Evolutionary conservation across 805 yeast species (phyloP).

Genomic region (Yueomyces sp.): DNA sequence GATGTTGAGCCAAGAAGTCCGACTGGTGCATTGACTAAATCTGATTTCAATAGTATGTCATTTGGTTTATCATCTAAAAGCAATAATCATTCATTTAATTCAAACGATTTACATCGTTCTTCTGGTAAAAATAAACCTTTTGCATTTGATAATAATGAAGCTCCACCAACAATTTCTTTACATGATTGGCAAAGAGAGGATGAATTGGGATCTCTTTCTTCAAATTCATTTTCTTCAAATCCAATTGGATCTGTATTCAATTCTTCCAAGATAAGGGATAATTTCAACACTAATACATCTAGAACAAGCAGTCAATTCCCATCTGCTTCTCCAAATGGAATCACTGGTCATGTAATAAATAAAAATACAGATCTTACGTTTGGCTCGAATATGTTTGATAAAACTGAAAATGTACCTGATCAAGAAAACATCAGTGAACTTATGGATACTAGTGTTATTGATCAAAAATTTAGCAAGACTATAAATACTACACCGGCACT

Average conservation of each 20-base stretch:
- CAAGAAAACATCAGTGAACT: neutral
- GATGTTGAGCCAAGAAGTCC: constrained; percentile 2
- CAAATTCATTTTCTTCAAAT: constrained; percentile 1
- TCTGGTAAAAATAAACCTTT: neutral
- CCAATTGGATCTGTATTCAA: constrained; percentile 1
- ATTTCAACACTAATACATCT: constrained; percentile 3
- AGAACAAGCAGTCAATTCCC: neutral
- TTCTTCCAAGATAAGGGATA: neutral
- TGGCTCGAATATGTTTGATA: constrained; percentile 11
- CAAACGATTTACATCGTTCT: neutral
- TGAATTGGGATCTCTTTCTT: constrained; percentile 9
- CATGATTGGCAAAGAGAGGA: constrained; percentile 31
- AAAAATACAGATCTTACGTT: neutral
- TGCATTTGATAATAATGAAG: constrained; percentile 24
- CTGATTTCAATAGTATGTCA: neutral
- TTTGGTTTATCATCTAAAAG: neutral
- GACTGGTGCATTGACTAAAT: neutral
- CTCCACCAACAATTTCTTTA: constrained; percentile 29
- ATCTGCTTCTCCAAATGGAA: neutral
- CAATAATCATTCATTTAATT: neutral
- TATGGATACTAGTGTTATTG: neutral
- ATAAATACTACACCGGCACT: neutral
- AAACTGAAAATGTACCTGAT: constrained; percentile 8
- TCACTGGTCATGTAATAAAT: neutral
- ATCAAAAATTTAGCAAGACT: neutral